Evolutionary conservation across 208 protist genomes (phyloP).

Genomic region (Acanthamoeba royreba): DNA sequence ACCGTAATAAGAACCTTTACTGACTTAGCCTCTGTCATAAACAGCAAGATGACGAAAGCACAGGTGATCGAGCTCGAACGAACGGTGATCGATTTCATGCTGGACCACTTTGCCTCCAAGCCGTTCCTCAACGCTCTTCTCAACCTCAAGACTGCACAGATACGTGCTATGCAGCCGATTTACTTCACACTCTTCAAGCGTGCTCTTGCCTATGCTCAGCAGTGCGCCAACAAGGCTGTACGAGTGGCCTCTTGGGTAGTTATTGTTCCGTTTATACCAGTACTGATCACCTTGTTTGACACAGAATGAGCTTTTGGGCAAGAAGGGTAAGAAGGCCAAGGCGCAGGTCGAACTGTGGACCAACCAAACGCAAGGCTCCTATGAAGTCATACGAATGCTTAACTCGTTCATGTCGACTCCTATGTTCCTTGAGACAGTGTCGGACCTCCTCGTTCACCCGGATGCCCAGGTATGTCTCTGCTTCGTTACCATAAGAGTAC

Average conservation of each 20-base stretch:
- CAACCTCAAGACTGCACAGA: not conserved
- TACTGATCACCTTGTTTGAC: not conserved
- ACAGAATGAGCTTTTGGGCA: not conserved
- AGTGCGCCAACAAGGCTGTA: not conserved
- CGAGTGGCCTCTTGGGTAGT: not conserved
- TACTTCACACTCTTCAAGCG: slow-evolving; percentile 36
- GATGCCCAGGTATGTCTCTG: not conserved
- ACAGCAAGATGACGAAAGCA: not conserved
- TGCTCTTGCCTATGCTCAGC: not conserved
- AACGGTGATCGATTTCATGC: slow-evolving; percentile 16
- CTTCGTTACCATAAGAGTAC: not conserved
- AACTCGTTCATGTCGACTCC: slow-evolving; percentile 26
- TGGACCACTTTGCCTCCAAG: not conserved
- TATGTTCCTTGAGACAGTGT: not conserved
- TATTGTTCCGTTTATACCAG: not conserved
- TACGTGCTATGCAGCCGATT: not conserved
- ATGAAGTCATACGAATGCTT: not conserved
- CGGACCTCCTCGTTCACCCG: not conserved
- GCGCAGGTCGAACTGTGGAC: not conserved
- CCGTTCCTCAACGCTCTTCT: slow-evolving; percentile 26
- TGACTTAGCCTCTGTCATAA: not conserved
- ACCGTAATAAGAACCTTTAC: not conserved
- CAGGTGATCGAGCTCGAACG: not conserved
- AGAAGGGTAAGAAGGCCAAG: slow-evolving; percentile 29
- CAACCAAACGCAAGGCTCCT: not conserved